Evolutionary conservation across 768 basidiomycete genomes (phyloP), one percentile per base, ranked within the genome.

Genomic region (Agaricus blazei): DNA sequence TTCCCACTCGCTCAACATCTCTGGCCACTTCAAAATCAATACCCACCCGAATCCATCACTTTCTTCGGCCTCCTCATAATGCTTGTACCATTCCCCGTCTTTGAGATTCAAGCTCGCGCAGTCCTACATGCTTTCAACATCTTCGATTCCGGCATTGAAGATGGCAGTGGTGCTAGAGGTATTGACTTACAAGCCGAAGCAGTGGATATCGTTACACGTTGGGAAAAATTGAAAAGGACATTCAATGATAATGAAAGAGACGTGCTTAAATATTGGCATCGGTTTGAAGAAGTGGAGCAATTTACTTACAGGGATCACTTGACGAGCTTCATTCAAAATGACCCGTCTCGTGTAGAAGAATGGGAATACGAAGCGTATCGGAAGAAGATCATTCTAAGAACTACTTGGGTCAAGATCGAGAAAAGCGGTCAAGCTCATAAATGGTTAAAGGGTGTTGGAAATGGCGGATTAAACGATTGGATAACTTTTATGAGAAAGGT

Each of bases 101-200:
- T 86, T 46, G 91, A 97, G 67, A 82, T 81, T 0, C 94, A 96
- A 68, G 85, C 86, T 0, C 80, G 78, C 0, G 85, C 83, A 2
- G 75, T 82, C 6, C 65, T 84, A 23, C 73, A 74, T 24, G 80
- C 77, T 0, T 87, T 89, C 57, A 71, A 71, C 12, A 61, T 82
- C 50, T 83, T 81, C 1, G 65, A 65, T 26, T 67, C 74, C n/a
- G 47, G 40, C 4, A 37, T 48, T 6, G 40, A 42, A 24, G 26
- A 23, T 29, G 40, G 54, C 9, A 36, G 24, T 24, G 15, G 48
- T 37, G 24, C 4, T 2, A 36, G 40, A 15, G 31, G 46, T 14
- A 52, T 52, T 26, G 45, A 52, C 28, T 26, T 48, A 46, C 23
- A 62, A 67, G 31, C 48, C 1, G 87, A 87, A 62, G 70, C 74